phyloP scores from a whole-genome alignment of 139 green algal species.

The Chlorella vulgaris region DNA sequence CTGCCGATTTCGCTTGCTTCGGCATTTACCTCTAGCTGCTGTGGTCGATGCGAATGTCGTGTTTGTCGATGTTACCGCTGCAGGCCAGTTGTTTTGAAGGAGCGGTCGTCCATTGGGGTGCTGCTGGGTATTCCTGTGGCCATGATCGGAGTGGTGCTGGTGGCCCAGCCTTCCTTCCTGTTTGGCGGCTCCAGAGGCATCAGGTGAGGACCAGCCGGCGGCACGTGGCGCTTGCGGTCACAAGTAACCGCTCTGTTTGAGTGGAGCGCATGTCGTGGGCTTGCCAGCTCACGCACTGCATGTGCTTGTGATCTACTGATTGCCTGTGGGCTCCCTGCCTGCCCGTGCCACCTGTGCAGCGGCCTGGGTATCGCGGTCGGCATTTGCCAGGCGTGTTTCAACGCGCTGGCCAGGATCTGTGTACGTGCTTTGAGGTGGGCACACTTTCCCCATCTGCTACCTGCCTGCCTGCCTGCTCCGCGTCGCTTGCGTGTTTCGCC shows the following conservation, averaged over 20 bases:
- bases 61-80: not conserved
- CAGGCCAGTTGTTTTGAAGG: slow-evolving; percentile 15
- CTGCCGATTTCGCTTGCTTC: no score
- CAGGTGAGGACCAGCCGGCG: slow-evolving; percentile 8
- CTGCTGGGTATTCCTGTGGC: slow-evolving; percentile 44
- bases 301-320: no score
- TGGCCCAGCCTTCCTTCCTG: slow-evolving; percentile 46
- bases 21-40: no score
- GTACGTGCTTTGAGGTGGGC: slow-evolving; percentile 28
- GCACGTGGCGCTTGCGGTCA: not conserved
- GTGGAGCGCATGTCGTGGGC: not conserved
- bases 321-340: no score
- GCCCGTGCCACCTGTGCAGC: not conserved
- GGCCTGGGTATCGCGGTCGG: not conserved
- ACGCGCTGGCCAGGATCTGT: slow-evolving; percentile 21
- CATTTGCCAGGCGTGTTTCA: slow-evolving; percentile 44
- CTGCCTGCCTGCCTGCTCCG: not conserved
- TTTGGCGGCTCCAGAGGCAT: slow-evolving; percentile 25
- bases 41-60: no score
- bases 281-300: not conserved
- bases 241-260: not conserved
- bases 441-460: no score
- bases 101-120: not conserved
- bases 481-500: no score
- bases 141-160: slow-evolving; percentile 43